These are phyloP conservation scores for Ascochyta fabae DNA, from an alignment of 2,329 filamentous ascomycete genomes.

Conservation along the genomic window DNA sequence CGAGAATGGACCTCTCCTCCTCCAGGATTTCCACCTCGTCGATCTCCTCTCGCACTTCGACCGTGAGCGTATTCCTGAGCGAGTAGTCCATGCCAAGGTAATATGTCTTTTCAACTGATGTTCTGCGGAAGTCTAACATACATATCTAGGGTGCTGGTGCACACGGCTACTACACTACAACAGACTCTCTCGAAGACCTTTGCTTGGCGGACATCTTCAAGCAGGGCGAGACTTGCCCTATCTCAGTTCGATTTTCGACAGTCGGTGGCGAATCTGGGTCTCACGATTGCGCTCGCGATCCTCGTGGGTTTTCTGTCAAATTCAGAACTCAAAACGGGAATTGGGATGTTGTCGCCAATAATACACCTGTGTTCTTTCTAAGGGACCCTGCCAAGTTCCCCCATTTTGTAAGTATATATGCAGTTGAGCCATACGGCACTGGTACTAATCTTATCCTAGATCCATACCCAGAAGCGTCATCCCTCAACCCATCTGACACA, in stretches of 20 bases:
- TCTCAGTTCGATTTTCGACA: conserved; percentile 74
- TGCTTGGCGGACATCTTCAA: conserved; percentile 57
- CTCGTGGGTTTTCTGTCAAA: conserved; percentile 75
- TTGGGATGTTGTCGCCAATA: conserved; percentile 75
- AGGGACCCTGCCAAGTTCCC: conserved; percentile 71
- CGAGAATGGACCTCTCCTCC: conserved; percentile 64
- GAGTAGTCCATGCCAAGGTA: conserved; percentile 57
- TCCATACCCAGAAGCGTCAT: conserved; percentile 75
- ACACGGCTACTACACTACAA: conserved; percentile 57
- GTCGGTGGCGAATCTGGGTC: conserved; percentile 77
- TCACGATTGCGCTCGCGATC: conserved; percentile 74
- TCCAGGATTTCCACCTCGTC: conserved; percentile 60
- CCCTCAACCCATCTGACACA: conserved; percentile 73
- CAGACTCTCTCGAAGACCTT: conserved; percentile 55
- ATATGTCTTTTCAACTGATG: not conserved
- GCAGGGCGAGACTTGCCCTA: conserved; percentile 72
- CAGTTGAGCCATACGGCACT: too few species aligned
- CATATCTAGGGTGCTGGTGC: conserved; percentile 50
- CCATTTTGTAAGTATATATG: conserved; percentile 5
- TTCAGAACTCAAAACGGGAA: conserved; percentile 78
- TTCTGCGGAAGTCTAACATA: not conserved
- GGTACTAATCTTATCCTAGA: conserved; percentile 61
- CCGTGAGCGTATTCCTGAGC: conserved; percentile 58
- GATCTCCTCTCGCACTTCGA: conserved; percentile 60
- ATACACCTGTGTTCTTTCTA: conserved; percentile 78